Base-by-base conservation (phyloP, 495 filamentous ascomycete genomes). In the Acidomyces sp. region DNA sequence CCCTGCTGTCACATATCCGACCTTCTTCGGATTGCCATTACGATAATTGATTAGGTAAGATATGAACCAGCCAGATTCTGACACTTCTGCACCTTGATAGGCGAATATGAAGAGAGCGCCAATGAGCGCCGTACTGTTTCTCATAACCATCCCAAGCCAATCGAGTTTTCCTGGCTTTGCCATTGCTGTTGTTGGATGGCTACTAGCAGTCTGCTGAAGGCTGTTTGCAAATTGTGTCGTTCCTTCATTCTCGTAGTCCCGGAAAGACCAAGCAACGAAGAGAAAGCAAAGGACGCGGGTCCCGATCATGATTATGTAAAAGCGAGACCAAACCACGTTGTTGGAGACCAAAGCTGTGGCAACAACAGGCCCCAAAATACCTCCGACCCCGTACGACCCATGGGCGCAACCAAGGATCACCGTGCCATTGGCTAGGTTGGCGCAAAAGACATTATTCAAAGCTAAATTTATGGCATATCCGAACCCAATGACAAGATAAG, bases 1-100 rank as follows among this genome's bases (percentile, higher is more conserved):
- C 3, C 82, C 84, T 0, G 81, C 66, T 16, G 80, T 85, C 3
- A 88, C 82, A 54, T 85, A 87, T 12, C 85, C 83, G 6, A 86
- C 78, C 3, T 64, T 61, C 6, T 67, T 60, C 2, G 79, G 78
- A 42, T 77, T 61, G 9, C 80, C 80, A 50, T 71, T 58, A 15
- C 83, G 79, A 41, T 74, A 69, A 24, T 62, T 70, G 55, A 86
- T 80, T 24, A 87, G 59, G 63, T 84, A 85, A 3, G 78, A 80
- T 32, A 85, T 81, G 12, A 85, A 75, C 85, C 82, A 92, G 17
- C 82, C 39, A 0, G 80, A 82, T 50, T 82, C 75, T 15, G 72
- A 75, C 4, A 85, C 80, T 55, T 85, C 81, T 25, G 78, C 80
- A 22, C 80, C 81, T 54, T 85, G 81, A 56, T 87, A 86, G 13